These are phyloP conservation scores for Chlorella sp. DNA, from an alignment of 139 green algal species.

Conservation along the genomic window DNA sequence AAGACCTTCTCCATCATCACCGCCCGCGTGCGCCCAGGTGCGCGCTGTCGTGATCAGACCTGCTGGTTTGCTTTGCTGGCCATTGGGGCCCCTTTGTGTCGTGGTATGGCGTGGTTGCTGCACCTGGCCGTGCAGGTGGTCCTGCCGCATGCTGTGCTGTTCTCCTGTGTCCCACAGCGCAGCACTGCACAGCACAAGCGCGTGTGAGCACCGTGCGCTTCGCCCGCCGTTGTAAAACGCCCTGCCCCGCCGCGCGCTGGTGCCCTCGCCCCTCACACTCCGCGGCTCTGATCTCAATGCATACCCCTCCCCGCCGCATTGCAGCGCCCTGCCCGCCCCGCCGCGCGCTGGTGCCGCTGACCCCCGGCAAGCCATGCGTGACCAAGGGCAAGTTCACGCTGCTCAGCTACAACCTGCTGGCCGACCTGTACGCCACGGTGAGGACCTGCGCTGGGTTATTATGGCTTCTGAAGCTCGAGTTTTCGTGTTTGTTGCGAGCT, in stretches of 20 bases:
- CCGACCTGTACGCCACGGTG: conserved; percentile 96
- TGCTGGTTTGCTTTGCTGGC: too few species aligned
- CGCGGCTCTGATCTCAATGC: too few species aligned
- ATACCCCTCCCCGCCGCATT: neutral
- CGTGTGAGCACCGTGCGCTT: neutral
- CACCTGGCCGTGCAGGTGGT: too few species aligned
- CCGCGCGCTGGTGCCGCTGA: conserved; percentile 77
- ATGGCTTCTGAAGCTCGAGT: too few species aligned
- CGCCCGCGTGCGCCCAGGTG: conserved; percentile 75
- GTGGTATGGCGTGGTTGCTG: too few species aligned
- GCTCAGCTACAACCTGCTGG: conserved; percentile 97
- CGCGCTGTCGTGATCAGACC: too few species aligned
- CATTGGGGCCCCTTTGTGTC: too few species aligned
- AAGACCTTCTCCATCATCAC: conserved; percentile 70
- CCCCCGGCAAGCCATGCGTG: conserved; percentile 27
- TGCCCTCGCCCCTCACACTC: neutral
- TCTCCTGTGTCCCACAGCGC: too few species aligned
- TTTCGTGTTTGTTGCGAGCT: too few species aligned
- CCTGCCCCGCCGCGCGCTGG: neutral
- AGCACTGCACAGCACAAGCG: neutral
- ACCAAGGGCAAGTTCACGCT: conserved; percentile 86
- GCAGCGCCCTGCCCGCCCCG: conserved; percentile 69
- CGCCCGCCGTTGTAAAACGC: neutral
- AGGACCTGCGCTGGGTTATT: conserved; percentile 16
- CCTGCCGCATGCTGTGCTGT: too few species aligned